phyloP scores from a whole-genome alignment of 306 rosid genomes.

The Quercus ilex region DNA sequence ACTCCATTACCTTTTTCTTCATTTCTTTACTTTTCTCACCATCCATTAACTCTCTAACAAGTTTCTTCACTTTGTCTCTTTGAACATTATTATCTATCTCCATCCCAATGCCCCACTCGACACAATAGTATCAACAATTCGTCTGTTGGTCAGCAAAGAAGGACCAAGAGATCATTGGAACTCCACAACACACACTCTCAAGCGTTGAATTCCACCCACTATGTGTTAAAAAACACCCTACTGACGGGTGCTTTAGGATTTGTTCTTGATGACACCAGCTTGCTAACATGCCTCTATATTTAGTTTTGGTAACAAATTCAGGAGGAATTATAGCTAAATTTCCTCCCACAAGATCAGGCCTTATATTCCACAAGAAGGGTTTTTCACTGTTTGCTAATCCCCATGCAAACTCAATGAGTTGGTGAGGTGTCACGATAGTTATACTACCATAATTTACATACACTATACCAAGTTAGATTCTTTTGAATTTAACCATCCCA shows the following conservation, averaged over 20 bases:
- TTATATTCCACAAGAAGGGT: conserved; percentile 23
- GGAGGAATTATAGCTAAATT: background rate
- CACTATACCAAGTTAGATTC: conserved; percentile 4
- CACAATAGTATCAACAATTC: conserved; percentile 6
- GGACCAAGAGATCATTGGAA: conserved; percentile 24
- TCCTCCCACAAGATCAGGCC: conserved; percentile 18
- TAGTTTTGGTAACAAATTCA: background rate
- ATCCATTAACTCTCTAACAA: conserved; percentile 21
- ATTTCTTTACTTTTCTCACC: conserved; percentile 16
- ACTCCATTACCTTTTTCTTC: conserved; percentile 9
- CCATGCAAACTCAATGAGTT: conserved; percentile 26
- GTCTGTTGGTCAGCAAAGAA: conserved; percentile 17
- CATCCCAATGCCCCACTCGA: conserved; percentile 13
- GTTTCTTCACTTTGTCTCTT: conserved; percentile 15
- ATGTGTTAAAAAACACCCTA: conserved; percentile 22
- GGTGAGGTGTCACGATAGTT: background rate
- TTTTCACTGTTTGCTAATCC: conserved; percentile 18
- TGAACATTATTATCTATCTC: conserved; percentile 17
- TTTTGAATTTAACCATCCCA: conserved; percentile 13
- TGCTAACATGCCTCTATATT: conserved; percentile 15
- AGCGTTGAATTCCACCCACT: conserved; percentile 24
- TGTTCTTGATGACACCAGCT: conserved; percentile 28
- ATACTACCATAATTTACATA: conserved; percentile 23
- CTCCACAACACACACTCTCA: conserved; percentile 17
- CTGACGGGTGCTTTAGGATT: conserved; percentile 13